Conservation (phyloP, 1,284 basidiomycete species). For the Rhodotorula sp. region DNA sequence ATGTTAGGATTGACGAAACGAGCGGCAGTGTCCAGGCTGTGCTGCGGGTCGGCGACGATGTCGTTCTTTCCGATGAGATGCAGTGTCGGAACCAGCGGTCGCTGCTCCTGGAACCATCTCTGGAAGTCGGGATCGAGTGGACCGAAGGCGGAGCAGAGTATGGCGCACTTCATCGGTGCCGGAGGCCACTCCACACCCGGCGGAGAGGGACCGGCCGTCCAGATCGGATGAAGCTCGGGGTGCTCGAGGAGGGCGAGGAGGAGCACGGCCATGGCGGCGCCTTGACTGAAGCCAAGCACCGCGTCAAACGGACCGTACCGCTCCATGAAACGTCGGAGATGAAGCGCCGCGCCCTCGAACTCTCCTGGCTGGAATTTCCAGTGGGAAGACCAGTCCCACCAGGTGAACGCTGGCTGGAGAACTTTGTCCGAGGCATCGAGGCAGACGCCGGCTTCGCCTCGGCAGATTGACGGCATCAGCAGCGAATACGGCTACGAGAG, state of each 20-base stretch:
- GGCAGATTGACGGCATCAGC: background rate
- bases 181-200: background rate
- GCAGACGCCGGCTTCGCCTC: background rate
- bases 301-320: slow-evolving; percentile 13
- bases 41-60: background rate
- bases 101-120: background rate
- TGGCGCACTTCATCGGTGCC: background rate
- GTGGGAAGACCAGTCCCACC: slow-evolving; percentile 6
- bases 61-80: slow-evolving; percentile 8
- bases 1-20: background rate
- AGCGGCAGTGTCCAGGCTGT: background rate
- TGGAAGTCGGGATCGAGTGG: background rate
- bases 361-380: background rate
- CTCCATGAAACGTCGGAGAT: background rate
- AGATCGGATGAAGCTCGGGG: slow-evolving; percentile 9
- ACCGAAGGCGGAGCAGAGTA: background rate
- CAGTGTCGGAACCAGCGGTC: background rate
- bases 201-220: background rate
- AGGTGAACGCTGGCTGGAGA: background rate
- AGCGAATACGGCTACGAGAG: background rate
- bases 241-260: background rate
- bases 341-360: background rate
- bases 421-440: too few relatives aligned
- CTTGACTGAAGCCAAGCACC: slow-evolving; percentile 10
- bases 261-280: slow-evolving; percentile 2